Evolutionary conservation across 2,329 filamentous ascomycete genomes (phyloP).

Genomic region (Pyrenochaeta sp.): DNA sequence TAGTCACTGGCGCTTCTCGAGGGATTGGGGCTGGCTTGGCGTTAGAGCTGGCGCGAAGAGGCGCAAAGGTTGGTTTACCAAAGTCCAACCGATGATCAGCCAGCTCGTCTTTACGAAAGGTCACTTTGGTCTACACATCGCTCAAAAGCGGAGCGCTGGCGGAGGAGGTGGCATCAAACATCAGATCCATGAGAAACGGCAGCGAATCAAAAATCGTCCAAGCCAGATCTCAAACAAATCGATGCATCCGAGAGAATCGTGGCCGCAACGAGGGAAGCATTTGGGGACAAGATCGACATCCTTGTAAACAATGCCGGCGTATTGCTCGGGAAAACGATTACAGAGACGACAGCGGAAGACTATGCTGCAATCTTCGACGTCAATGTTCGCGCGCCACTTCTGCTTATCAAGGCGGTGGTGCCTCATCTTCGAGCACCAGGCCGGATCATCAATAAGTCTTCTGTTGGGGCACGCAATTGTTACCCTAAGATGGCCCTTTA

Average conservation of each 20-base stretch:
- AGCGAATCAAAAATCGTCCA: slow-evolving; percentile 50
- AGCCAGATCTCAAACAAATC: slow-evolving; percentile 50
- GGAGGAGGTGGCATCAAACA: slow-evolving; percentile 45
- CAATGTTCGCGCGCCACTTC: slow-evolving; percentile 64
- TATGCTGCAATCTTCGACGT: slow-evolving; percentile 65
- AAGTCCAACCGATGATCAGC: not conserved
- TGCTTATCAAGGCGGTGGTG: slow-evolving; percentile 63
- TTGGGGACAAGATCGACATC: slow-evolving; percentile 54
- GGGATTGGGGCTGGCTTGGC: slow-evolving; percentile 61
- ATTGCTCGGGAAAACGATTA: slow-evolving; percentile 33
- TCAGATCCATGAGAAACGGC: slow-evolving; percentile 46
- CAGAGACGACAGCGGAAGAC: slow-evolving; percentile 55
- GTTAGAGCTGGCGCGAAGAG: slow-evolving; percentile 57
- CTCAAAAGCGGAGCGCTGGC: slow-evolving; percentile 46
- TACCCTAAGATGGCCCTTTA: slow-evolving; percentile 61
- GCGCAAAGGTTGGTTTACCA: slow-evolving; percentile 49
- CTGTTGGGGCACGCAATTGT: slow-evolving; percentile 60
- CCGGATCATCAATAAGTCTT: slow-evolving; percentile 68
- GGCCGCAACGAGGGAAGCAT: slow-evolving; percentile 44
- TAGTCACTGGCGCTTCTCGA: slow-evolving; percentile 61
- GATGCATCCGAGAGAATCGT: slow-evolving; percentile 50
- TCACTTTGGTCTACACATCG: slow-evolving; percentile 56
- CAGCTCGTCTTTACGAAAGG: slow-evolving; percentile 33
- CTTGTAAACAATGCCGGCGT: slow-evolving; percentile 55
- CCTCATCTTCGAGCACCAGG: slow-evolving; percentile 59